A percentile compares a stretch with the other conserved stretches of the same genome.
phyloP scores from a whole-genome alignment of 352 stramenopile genomes.

The Phytophthora ramorum region DNA sequence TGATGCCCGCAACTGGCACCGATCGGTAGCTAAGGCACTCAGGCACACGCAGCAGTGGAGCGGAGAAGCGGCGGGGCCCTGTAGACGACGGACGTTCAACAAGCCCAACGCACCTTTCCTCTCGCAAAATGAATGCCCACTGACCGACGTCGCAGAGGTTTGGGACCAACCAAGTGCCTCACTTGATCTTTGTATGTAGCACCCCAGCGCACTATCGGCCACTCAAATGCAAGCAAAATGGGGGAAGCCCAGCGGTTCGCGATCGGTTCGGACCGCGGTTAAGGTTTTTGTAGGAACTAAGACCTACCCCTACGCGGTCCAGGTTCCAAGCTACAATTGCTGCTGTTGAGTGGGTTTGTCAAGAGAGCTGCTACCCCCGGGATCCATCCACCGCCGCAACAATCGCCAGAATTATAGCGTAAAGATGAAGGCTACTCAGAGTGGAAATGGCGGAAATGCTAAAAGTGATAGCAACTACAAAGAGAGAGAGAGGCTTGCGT shows the following conservation, averaged over 20 bases:
- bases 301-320: not conserved
- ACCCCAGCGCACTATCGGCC: conserved; percentile 38
- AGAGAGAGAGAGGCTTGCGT: too few species aligned
- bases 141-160: conserved; percentile 24
- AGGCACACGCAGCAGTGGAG: not conserved
- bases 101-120: conserved; percentile 52
- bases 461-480: too few species aligned
- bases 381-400: too few species aligned
- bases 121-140: conserved; percentile 57
- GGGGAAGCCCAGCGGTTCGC: conserved; percentile 8
- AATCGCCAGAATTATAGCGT: too few species aligned
- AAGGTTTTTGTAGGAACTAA: not conserved
- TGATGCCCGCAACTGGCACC: not conserved
- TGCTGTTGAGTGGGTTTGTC: too few species aligned
- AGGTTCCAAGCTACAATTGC: conserved; percentile 1
- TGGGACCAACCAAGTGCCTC: conserved; percentile 42
- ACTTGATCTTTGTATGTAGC: conserved; percentile 23
- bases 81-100: conserved; percentile 13
- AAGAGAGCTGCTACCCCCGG: too few species aligned
- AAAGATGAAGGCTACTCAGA: too few species aligned
- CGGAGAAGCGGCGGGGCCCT: not conserved
- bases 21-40: not conserved
- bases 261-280: conserved; percentile 13
- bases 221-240: conserved; percentile 32
- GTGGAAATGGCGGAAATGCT: too few species aligned